Base-by-base conservation (phyloP, 2,329 filamentous ascomycete species). In the Arthrinium phaeospermum region DNA sequence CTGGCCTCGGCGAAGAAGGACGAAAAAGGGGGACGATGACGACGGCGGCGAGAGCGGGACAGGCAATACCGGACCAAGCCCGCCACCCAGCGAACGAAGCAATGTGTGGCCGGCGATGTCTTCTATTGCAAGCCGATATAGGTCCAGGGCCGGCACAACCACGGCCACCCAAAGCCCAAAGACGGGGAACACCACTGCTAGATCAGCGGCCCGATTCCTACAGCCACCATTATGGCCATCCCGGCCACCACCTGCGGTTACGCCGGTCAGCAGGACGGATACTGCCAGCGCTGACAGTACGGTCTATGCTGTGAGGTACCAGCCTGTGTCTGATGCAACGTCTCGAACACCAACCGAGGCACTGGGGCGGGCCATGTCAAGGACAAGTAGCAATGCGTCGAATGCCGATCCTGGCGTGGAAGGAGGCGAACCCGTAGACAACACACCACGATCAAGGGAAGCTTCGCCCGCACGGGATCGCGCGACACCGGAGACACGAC, bases 251-350 rank as follows among this genome's bases (percentile, higher is more conserved):
- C 85, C 87, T 47, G 85, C 86, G 45, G 84, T 85, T 2, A 91
- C 89, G 0, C 89, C 90, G 0, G 79, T 90, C 61, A 91, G 89
- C 77, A 85, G 90, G 74, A 89, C 89, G 24, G 90, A 92, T 73
- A 91, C 90, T 1, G 86, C 88, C 24, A 91, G 90, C 76, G 90
- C 89, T 0, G 89, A 89, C 64, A 91, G 90, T 78, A 92, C 90
- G 0, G 87, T 90, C 3, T 92, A 92, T 74, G 88, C 89, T 8
- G 85, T 92, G 47, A 85, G 89, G 70, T 91, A 91, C 75, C 89
- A 91, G 71, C 85, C 88, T 14, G 83, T 88, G 8, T 87, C 88
- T 1, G 90, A 90, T 72, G 83, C 84, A 22, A 84, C 84, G 6
- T 83, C 84, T 5, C 83, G 84, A 70, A 85, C 85, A 12, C 85